Conservation (phyloP, 805 yeast genomes). For the Starmerella cellae region DNA sequence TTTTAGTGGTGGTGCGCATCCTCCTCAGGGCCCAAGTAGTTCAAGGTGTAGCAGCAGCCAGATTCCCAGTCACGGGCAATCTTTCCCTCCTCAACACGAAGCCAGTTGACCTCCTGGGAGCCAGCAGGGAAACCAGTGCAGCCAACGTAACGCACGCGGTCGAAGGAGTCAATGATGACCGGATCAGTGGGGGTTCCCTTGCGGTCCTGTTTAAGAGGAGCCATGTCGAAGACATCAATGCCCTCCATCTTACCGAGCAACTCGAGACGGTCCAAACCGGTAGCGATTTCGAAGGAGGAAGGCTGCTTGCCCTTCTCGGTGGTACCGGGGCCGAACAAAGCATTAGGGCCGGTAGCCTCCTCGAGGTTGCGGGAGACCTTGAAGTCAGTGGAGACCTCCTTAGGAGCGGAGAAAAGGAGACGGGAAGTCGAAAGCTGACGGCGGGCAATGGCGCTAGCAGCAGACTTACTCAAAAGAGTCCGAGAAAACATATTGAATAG, state of each 20-base stretch:
- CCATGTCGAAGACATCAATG: conserved; percentile 74
- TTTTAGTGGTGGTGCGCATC: conserved; percentile 18
- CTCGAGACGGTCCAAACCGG: conserved; percentile 97
- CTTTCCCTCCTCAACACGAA: conserved; percentile 69
- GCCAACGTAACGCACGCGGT: conserved; percentile 88
- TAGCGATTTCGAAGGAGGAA: conserved; percentile 89
- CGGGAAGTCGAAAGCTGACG: conserved; percentile 13
- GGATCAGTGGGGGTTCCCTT: conserved; percentile 86
- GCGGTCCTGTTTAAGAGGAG: conserved; percentile 78
- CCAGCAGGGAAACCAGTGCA: conserved; percentile 95
- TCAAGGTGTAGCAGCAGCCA: conserved; percentile 84
- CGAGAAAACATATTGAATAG: conserved; percentile 12
- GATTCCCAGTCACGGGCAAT: conserved; percentile 98
- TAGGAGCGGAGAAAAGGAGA: conserved; percentile 5
- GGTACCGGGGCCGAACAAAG: conserved; percentile 88
- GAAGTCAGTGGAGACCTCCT: conserved; percentile 16
- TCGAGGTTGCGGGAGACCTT: conserved; percentile 32
- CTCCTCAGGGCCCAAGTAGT: conserved; percentile 61
- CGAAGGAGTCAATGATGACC: conserved; percentile 75
- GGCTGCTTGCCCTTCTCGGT: conserved; percentile 48
- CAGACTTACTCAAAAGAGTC: conserved; percentile 15
- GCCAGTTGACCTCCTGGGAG: conserved; percentile 83
- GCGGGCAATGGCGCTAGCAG: conserved; percentile 8
- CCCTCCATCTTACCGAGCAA: conserved; percentile 89
- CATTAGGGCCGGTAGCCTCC: conserved; percentile 65